Evolutionary conservation across 116 monocot species (phyloP), one percentile per base, ranked within the genome.

Genomic region (Trichopus zeylanicus): DNA sequence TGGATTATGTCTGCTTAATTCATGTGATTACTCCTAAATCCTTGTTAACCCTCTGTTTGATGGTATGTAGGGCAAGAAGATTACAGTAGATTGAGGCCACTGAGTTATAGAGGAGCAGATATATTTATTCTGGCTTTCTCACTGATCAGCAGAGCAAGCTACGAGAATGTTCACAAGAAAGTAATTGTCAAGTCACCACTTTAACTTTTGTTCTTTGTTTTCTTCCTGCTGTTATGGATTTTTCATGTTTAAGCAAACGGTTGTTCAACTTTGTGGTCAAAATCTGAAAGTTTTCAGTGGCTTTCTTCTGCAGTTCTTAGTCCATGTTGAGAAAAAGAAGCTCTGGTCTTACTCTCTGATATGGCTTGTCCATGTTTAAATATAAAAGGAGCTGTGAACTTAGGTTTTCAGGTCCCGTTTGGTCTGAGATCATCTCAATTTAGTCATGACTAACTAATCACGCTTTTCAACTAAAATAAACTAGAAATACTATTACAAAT

Each of bases 111-210:
- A 62, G 89, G 89, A 60, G 84, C 89, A 19, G 89, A 89, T 51
- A 66, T 89, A 29, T 89, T 89, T 73, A 77, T 84, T 49, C 69
- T 89, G 46, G 75, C 89, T 7, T 89, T 89, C 80, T 89, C 89
- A 22, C 31, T 89, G 29, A 84, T 89, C 34, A 89, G 89, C 72
- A 81, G 84, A 31, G 89, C 86, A 49, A 85, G 91, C 63, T 91
- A 91, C 70, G 85, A 91, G 66, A 91, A 91, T 78, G 85, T 91
- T 42, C 77, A 85, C 4, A 85, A 91, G 76, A 91, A 91, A 85
- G 91, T 85, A 37, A 18, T 42, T 7, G 7, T n/a, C 12, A 33
- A 38, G n/a, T n/a, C n/a, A 60, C 0, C n/a, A 16, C 18, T 31
- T 32, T 19, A 21, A 21, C 20, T 22, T 51, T n/a, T 42, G n/a